Base-by-base conservation (phyloP, 805 yeast genomes). In the Phaffomyces opuntiae region DNA sequence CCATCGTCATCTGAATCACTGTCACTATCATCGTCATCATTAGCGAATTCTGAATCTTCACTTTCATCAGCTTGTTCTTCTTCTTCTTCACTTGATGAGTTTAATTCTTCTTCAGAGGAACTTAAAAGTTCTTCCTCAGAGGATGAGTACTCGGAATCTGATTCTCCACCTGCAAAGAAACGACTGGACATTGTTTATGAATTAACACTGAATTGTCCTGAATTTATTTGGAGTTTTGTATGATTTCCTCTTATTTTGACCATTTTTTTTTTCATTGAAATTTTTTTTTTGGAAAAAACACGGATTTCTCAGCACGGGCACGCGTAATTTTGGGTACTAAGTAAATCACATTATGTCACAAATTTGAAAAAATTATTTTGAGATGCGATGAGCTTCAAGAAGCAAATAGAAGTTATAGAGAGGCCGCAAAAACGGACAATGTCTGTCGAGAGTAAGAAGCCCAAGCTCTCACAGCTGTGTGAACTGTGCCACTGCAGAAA, bases 401-500 rank as follows among this genome's bases (percentile, higher is more conserved):
- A 9, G 7, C 12, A 21, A 25, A 2, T 13, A 7, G 1, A 37
- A 7, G 9, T 9, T 13, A 36, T 24, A 14, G 9, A 21, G 9
- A 19, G 24, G 4, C 24, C 24, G 11, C 35, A 8, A 25, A 14
- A 13, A 21, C 6, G 2, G 16, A 13, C 4, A 7, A 44, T 47
- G 47, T 16, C 44, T 7, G 32, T 34, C 11, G 45, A 37, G n/a
- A 17, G 5, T 3, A 49, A 42, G 29, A 53, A 45, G 14, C 60
- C 60, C 8, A 68, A 67, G 47, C 47, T 68, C 1, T 55, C 72
- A 1, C 73, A 70, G 52, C 69, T 82, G 14, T 91, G 99, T 67
- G 96, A 90, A 66, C 73, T 87, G 9, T 91, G 99, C 61, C 83
- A 79, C 53, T 72, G 75, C 32, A 74, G 91, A 45, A 86, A 87